These are phyloP conservation scores for Fonsecaea monophora DNA, from an alignment of 2,329 filamentous ascomycete species.

Conservation along the genomic window DNA sequence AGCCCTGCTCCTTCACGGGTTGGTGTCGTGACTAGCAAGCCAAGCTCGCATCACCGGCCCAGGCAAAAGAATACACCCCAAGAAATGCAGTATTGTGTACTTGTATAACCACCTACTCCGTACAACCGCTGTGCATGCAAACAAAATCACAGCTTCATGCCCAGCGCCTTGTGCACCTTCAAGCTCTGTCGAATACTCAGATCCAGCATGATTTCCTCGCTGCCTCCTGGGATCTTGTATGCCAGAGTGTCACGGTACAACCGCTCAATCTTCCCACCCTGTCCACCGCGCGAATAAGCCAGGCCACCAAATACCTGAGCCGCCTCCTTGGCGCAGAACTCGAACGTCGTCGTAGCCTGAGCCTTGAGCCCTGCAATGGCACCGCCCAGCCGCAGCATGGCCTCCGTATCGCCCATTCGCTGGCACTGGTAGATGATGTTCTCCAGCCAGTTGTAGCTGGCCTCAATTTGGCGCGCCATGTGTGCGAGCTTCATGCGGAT, in stretches of 20 bases:
- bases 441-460: constrained; percentile 96
- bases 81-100: neutral
- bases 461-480: constrained; percentile 98
- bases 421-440: constrained; percentile 92
- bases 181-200: constrained; percentile 90
- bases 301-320: constrained; percentile 97
- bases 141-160: constrained; percentile 80
- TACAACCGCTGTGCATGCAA: neutral
- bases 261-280: constrained; percentile 93
- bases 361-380: constrained; percentile 94
- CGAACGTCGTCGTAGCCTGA: constrained; percentile 90
- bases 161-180: constrained; percentile 85
- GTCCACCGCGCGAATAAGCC: constrained; percentile 88
- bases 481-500: constrained; percentile 97
- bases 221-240: constrained; percentile 94
- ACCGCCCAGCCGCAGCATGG: constrained; percentile 93
- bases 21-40: neutral
- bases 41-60: neutral
- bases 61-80: neutral
- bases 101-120: neutral
- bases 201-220: constrained; percentile 98
- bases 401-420: constrained; percentile 91
- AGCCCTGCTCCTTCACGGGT: neutral
- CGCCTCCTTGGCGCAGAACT: constrained; percentile 96
- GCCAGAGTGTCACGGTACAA: constrained; percentile 94